Conservation (phyloP, 345 rosid species). For the Eucalyptus coolabah region DNA sequence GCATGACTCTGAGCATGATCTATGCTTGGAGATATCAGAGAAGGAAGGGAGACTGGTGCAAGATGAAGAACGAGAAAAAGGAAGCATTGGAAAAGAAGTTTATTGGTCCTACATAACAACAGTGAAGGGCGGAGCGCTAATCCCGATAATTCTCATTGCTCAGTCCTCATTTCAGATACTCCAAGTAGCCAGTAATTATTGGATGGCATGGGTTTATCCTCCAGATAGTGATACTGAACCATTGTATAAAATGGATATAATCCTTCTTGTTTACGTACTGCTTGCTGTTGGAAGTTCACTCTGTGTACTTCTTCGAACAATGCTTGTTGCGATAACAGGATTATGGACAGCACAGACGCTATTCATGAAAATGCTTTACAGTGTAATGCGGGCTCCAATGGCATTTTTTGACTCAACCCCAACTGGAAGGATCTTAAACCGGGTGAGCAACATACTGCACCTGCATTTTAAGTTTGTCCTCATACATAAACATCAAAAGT, state of each 20-base stretch:
- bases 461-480: background rate
- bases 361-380: constrained; percentile 66
- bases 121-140: constrained; percentile 58
- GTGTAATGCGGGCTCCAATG: constrained; percentile 79
- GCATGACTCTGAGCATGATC: constrained; percentile 43
- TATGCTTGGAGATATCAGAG: constrained; percentile 40
- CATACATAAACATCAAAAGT: background rate
- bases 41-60: constrained; percentile 75
- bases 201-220: constrained; percentile 96
- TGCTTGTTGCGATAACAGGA: constrained; percentile 52
- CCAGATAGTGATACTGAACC: constrained; percentile 46
- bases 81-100: constrained; percentile 81
- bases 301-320: constrained; percentile 64
- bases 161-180: constrained; percentile 75
- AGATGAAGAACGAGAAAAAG: constrained; percentile 87
- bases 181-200: constrained; percentile 80
- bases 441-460: constrained; percentile 33
- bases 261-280: constrained; percentile 53
- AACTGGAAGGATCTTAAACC: constrained; percentile 83
- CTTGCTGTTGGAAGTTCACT: constrained; percentile 66
- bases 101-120: constrained; percentile 70
- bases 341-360: constrained; percentile 68
- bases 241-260: constrained; percentile 30
- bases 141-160: constrained; percentile 74
- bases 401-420: constrained; percentile 95